Conservation (phyloP, 129 eudicot species). For the Kitagawia praeruptora region DNA sequence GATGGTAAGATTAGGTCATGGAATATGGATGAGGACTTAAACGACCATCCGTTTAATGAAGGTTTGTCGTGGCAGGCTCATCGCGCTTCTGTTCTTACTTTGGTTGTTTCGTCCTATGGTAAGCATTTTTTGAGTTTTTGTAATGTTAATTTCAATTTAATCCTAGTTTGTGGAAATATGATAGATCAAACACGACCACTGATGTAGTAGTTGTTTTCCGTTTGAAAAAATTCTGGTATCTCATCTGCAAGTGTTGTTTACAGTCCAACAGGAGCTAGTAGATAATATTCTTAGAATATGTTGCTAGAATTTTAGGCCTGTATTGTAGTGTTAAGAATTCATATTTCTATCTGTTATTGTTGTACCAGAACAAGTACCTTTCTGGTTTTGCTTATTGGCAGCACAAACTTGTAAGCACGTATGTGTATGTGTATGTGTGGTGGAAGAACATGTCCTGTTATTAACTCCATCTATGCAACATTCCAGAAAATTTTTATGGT, state of each 20-base stretch:
- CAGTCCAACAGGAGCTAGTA: not conserved
- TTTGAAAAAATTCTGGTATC: not conserved
- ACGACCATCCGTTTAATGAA: constrained; percentile 16
- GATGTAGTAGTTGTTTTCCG: not conserved
- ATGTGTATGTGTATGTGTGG: not conserved
- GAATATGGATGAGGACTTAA: constrained; percentile 57
- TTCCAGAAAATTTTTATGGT: too few relatives aligned
- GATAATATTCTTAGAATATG: not conserved
- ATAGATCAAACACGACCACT: not conserved
- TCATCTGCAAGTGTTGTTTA: not conserved
- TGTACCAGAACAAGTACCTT: not conserved
- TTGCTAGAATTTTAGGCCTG: not conserved
- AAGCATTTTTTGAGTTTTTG: constrained; percentile 4
- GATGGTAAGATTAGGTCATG: constrained; percentile 91
- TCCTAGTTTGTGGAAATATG: not conserved
- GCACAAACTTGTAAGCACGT: not conserved
- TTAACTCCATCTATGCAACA: too few relatives aligned
- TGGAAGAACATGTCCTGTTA: not conserved
- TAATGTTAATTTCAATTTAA: not conserved
- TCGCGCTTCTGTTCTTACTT: constrained; percentile 18
- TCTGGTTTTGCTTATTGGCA: not conserved
- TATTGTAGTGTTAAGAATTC: not conserved
- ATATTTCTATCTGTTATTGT: too few relatives aligned
- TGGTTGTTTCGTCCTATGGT: constrained; percentile 24
- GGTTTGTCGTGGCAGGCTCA: constrained; percentile 34